Conservation (phyloP, 2,329 filamentous ascomycete species). For the Alternaria arbusti region DNA sequence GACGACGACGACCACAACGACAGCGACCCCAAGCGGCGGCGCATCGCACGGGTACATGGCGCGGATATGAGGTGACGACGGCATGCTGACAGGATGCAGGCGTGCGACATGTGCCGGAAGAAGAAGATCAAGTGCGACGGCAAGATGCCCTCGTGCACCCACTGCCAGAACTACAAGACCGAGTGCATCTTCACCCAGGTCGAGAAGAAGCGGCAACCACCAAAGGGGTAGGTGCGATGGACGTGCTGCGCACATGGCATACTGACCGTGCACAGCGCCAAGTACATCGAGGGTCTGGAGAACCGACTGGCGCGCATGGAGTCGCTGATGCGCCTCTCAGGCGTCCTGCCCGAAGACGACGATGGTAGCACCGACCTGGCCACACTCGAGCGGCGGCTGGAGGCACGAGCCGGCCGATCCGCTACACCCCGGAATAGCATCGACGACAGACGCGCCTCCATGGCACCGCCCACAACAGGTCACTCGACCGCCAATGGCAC, state of each 20-base stretch:
- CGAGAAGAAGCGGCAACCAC: conserved; percentile 97
- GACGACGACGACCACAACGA: conserved; percentile 64
- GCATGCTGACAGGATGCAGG: conserved; percentile 58
- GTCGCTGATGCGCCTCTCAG: conserved; percentile 83
- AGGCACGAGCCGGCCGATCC: conserved; percentile 54
- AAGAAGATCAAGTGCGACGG: conserved; percentile 98
- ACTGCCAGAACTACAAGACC: conserved; percentile 97
- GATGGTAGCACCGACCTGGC: conserved; percentile 85
- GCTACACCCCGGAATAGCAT: conserved; percentile 27
- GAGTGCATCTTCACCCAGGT: conserved; percentile 97
- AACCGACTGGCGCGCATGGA: conserved; percentile 97
- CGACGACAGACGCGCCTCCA: conserved; percentile 42
- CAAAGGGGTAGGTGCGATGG: conserved; percentile 74
- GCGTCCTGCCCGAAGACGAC: conserved; percentile 84
- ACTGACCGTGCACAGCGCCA: conserved; percentile 66
- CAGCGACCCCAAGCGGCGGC: conserved; percentile 80
- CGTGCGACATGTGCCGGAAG: conserved; percentile 95
- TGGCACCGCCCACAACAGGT: conserved; percentile 47
- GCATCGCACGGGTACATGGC: conserved; percentile 79
- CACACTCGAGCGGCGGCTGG: conserved; percentile 78
- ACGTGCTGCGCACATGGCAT: neutral
- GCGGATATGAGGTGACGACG: neutral
- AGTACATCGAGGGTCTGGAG: conserved; percentile 96
- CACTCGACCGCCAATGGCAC: conserved; percentile 36
- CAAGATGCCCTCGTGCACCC: conserved; percentile 90